Evolutionary conservation across 2,329 filamentous ascomycete genomes (phyloP), one percentile per base, ranked within the genome.

Genomic region (Cladosporium sp.): DNA sequence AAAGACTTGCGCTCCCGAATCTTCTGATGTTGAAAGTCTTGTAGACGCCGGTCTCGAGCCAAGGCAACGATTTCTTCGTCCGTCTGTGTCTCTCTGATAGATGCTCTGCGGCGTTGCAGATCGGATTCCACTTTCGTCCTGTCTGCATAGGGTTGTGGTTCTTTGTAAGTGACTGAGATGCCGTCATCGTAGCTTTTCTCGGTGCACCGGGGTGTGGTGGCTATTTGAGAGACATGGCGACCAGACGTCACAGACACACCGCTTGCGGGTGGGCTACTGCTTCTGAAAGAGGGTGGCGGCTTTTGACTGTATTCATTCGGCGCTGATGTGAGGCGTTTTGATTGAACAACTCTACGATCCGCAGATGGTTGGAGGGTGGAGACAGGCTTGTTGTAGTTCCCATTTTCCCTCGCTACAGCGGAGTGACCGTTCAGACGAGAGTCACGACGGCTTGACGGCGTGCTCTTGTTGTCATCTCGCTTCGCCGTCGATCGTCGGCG

Each of bases 1-100:
- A 74, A 70, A 1, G 73, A 76, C 13, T 69, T 70, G 17, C 70
- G 68, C 42, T 72, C 66, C 41, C 69, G 68, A n/a, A 73, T 51
- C 30, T 68, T 65, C 19, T 65, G 65, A 38, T 70, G 64, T 37
- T 73, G 69, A 19, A 73, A 70, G 19, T 64, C 63, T 47, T 72
- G 69, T 2, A 75, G 53, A 50, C 65, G 68, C 19, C 61, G 67
- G 53, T 74, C 72, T 41, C 72, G 63, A 19, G 67, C 70, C 19
- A 60, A 38, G 4, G 57, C 57, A 22, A 61, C 45, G 32, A 59
- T 60, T 27, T 63, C 54, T 20, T 61, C 58, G 19, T 61, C 57
- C 5, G 57, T 61, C 41, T 62, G 61, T 7, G 54, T 56, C 40
- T 63, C 57, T 13, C 56, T 51, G 19, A 59, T 54, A 4, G 56